phyloP scores from a whole-genome alignment of 2,329 filamentous ascomycete species.

The Botrytis deweyae region DNA sequence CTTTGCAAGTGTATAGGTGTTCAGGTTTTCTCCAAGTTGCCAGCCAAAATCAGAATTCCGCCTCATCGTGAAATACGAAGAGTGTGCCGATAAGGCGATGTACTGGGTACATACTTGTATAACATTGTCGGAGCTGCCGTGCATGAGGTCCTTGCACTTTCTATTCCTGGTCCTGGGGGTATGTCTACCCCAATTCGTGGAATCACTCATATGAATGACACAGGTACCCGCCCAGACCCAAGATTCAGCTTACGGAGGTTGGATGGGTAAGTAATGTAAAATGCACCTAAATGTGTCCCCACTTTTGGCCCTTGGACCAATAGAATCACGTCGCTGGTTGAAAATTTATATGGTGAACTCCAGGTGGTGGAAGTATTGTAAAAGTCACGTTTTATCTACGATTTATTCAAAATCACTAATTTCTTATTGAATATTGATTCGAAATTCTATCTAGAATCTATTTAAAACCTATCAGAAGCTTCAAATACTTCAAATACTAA shows the following conservation, averaged over 20 bases:
- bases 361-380: no score
- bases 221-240: not conserved
- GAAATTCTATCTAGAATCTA: no score
- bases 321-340: no score
- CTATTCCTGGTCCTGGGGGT: not conserved
- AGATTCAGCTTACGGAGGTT: not conserved
- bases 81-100: conserved; percentile 2
- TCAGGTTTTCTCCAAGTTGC: not conserved
- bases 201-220: not conserved
- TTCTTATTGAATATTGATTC: no score
- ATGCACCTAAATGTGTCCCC: no score
- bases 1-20: not conserved
- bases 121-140: not conserved
- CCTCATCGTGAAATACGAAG: not conserved
- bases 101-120: not conserved
- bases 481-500: no score
- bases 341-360: no score
- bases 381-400: no score
- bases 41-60: not conserved
- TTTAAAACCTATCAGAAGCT: no score
- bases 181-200: not conserved
- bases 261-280: no score
- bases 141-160: not conserved
- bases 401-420: no score
- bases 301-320: no score